These are phyloP conservation scores for Wickerhamiella pararugosa DNA, from an alignment of 1,139 yeast genomes.

Conservation along the genomic window DNA sequence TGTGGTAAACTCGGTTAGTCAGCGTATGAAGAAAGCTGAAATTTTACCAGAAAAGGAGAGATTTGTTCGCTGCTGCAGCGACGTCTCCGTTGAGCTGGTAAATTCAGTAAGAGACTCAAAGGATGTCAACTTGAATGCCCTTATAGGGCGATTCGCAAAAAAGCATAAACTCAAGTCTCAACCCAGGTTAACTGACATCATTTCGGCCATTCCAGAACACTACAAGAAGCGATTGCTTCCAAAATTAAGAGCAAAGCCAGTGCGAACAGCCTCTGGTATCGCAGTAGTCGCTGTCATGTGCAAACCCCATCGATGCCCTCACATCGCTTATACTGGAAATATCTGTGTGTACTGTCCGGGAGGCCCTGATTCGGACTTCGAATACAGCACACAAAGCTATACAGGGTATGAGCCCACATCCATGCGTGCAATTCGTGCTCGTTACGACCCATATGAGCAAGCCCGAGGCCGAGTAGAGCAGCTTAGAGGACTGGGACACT, in stretches of 20 bases:
- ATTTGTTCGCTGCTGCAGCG: slow-evolving; percentile 84
- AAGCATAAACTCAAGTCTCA: slow-evolving; percentile 83
- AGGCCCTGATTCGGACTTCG: slow-evolving; percentile 97
- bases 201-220: slow-evolving; percentile 90
- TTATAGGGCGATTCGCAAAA: slow-evolving; percentile 72
- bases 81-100: slow-evolving; percentile 76
- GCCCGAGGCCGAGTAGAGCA: slow-evolving; percentile 97
- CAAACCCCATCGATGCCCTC: slow-evolving; percentile 98
- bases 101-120: slow-evolving; percentile 57
- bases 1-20: too few relatives aligned
- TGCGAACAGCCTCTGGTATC: slow-evolving; percentile 91
- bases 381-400: slow-evolving; percentile 92
- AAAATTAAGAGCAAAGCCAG: slow-evolving; percentile 92
- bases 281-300: slow-evolving; percentile 99
- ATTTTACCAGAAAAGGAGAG: slow-evolving; percentile 63
- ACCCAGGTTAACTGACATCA: slow-evolving; percentile 89
- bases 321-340: slow-evolving; percentile 95
- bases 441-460: slow-evolving; percentile 97
- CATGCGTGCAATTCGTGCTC: slow-evolving; percentile 94
- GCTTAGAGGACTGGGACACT: slow-evolving; percentile 85
- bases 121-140: slow-evolving; percentile 81
- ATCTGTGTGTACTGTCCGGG: slow-evolving; percentile 99
- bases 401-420: slow-evolving; percentile 99
- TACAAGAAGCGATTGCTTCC: slow-evolving; percentile 84
- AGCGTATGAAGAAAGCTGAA: not conserved